A percentile compares a stretch with the other conserved stretches of the same genome.
These are phyloP conservation scores for Colletotrichum aenigma DNA, from an alignment of 2,329 filamentous ascomycete species.

Conservation along the genomic window DNA sequence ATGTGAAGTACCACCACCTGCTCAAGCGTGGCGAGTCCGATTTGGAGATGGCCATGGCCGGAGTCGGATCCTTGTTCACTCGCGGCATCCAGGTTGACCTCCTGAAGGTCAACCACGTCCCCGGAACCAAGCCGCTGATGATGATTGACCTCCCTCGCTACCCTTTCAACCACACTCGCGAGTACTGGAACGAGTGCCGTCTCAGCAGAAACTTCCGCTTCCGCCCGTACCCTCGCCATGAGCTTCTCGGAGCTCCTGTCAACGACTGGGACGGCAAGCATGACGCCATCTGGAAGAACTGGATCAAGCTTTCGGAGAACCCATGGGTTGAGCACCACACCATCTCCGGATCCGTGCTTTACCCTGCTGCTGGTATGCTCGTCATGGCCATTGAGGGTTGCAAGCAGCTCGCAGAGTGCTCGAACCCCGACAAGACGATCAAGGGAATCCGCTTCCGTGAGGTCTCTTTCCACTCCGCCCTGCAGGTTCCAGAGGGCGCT, in stretches of 20 bases:
- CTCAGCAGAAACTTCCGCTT: constrained; percentile 11
- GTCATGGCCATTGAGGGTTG: not conserved
- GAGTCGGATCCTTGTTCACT: not conserved
- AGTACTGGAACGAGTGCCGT: constrained; percentile 8
- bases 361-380: constrained; percentile 27
- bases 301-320: constrained; percentile 26
- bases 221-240: constrained; percentile 8
- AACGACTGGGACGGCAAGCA: constrained; percentile 23
- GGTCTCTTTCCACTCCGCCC: not conserved
- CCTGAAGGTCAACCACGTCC: constrained; percentile 35
- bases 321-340: constrained; percentile 37
- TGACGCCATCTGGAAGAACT: constrained; percentile 23
- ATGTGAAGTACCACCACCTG: not conserved
- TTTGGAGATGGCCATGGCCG: constrained; percentile 22
- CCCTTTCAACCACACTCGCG: constrained; percentile 16
- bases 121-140: constrained; percentile 17
- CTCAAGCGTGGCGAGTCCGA: not conserved
- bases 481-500: not conserved
- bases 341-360: constrained; percentile 30
- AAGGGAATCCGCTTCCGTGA: constrained; percentile 7
- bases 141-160: constrained; percentile 20
- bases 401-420: not conserved
- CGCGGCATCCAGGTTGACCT: not conserved
- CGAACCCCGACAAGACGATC: not conserved
- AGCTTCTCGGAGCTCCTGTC: constrained; percentile 13